Evolutionary conservation across 169 alveolate genomes (phyloP), one percentile per base, ranked within the genome.

Genomic region (Cryptosporidium sp.): DNA sequence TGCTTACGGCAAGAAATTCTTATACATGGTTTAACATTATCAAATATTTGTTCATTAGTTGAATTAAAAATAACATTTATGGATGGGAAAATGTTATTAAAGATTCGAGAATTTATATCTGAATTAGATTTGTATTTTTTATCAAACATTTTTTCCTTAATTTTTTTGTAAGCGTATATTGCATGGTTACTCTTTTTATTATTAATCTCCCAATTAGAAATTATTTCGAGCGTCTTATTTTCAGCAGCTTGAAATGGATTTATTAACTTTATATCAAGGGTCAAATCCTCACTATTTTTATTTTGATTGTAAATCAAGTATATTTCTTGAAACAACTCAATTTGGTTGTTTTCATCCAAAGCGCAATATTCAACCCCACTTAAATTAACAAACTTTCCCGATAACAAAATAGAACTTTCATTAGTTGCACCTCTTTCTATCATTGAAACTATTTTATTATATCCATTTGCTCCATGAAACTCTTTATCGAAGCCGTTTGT

Each of bases 291-390:
- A 39, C 16, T 45, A 21, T 44, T 21, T 29, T 44, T 3, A 21
- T 29, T n/a, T 16, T 33, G 75, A 21, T 72, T 53, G 33, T 72
- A 33, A 29, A 72, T 29, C 26, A 72, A 10, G 31, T 44, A 72
- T 44, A 29, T 29, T 56, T 72, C 85, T 51, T 31, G 29, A 33
- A 72, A 33, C 52, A 72, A 29, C 37, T 72, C 53, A 16, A 33
- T 33, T n/a, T 72, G 45, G 37, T 53, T 53, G 12, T 29, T n/a
- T 26, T 51, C 29, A 56, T 72, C 69, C 16, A 72, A 9, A 26
- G 21, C n/a, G 14, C 85, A 72, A 31, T 52, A n/a, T 21, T 72
- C 70, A 4, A 52, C 26, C 29, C 69, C 85, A 29, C 26, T 72
- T 8, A 72, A 16, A 18, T 70, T 62, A 39, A 6, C 60, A 70